These are phyloP conservation scores for Blepharisma stoltei DNA, from an alignment of 73 alveolate genomes.

Conservation along the genomic window DNA sequence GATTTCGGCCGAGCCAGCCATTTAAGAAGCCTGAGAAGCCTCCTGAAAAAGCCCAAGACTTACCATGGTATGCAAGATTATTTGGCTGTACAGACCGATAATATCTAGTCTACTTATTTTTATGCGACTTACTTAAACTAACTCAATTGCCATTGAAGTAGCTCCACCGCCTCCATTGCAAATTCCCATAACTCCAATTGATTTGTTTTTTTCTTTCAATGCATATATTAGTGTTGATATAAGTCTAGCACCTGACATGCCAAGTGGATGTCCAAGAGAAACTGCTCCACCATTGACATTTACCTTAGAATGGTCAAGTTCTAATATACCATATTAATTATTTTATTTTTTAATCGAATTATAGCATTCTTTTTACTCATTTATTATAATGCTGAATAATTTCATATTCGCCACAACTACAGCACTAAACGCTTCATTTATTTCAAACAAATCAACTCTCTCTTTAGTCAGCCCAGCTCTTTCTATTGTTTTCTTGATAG, in stretches of 20 bases:
- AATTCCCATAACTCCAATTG: conserved; percentile 78
- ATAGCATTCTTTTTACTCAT: too few relatives aligned
- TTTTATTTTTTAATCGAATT: conserved; percentile 28
- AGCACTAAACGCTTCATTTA: conserved; percentile 52
- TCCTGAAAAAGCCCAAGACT: too few relatives aligned
- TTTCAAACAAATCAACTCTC: conserved; percentile 48
- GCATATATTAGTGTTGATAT: conserved; percentile 59
- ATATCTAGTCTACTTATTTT: too few relatives aligned
- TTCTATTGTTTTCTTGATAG: conserved; percentile 37
- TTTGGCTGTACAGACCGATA: too few relatives aligned
- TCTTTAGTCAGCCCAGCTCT: conserved; percentile 36
- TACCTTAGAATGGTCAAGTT: conserved; percentile 57
- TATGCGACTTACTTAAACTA: not conserved
- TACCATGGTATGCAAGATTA: too few relatives aligned
- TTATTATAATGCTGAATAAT: too few relatives aligned
- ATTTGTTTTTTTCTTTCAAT: conserved; percentile 58
- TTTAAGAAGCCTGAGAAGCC: too few relatives aligned
- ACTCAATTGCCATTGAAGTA: conserved; percentile 73
- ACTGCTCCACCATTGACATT: conserved; percentile 92
- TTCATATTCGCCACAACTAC: conserved; percentile 53
- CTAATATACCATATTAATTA: too few relatives aligned
- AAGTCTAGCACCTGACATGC: conserved; percentile 85
- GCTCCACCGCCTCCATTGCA: conserved; percentile 95
- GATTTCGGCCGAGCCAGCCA: too few relatives aligned
- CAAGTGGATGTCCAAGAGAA: conserved; percentile 94